Base-by-base conservation (phyloP, 2,329 filamentous ascomycete genomes). In the Diplodia seriata region DNA sequence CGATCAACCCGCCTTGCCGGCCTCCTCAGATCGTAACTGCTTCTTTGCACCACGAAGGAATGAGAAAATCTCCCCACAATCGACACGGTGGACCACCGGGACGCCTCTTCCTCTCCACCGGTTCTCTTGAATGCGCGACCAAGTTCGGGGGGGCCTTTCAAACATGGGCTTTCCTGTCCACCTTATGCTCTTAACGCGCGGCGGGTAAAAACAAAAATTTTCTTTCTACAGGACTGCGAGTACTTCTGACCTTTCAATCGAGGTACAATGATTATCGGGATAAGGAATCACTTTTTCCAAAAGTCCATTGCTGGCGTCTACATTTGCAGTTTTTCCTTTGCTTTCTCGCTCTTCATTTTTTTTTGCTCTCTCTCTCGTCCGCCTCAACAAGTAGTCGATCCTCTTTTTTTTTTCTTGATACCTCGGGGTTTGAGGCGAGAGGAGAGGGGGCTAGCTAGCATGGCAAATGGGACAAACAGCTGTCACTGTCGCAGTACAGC, bases 41-140 rank as follows among this genome's bases (percentile, higher is more conserved):
- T 33, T 33, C 49, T 50, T 62, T 63, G 59, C 47, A 31, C 43
- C 47, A 63, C 47, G 59, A 63, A 40, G 47, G 59, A 31, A 49
- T 9, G 40, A 38, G n/a, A 33, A 23, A 15, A n/a, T 12, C n/a
- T 47, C 12, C 43, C 40, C 26, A 50, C 57, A n/a, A 26, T 11
- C 7, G n/a, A 47, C 18, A 11, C n/a, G 43, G 43, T 33, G 43
- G n/a, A 47, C 2, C 18, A 3, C 1, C 3, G 43, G 43, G n/a
- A 20, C 11, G n/a, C 43, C 4, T 47, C 43, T 26, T 26, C n/a
- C 43, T 43, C 9, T 20, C 43, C 8, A 11, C 43, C 43, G 8
- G n/a, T n/a, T 11, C n/a, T 20, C 8, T 12, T 38, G 36, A 38
- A 38, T 4, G 36, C 36, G 36, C n/a, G 33, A 53, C 9, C 23